Evolutionary conservation across 176 grass and related monocot genomes (phyloP).

Genomic region (Juncus inflexus): DNA sequence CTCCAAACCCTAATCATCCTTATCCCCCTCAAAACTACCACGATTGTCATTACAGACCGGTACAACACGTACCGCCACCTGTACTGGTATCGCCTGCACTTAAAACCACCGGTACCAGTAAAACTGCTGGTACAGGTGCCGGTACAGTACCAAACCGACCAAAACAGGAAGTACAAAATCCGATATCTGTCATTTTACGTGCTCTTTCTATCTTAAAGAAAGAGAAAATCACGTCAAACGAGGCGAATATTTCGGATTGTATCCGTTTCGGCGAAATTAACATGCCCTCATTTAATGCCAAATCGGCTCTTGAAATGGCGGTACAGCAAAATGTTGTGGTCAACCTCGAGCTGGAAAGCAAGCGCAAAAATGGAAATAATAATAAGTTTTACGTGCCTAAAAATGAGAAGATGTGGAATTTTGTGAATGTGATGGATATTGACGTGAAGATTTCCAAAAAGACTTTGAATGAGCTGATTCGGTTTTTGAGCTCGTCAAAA

Average conservation of each 20-base stretch:
- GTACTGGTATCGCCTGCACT: conserved; percentile 10
- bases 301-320: conserved; percentile 53
- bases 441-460: conserved; percentile 51
- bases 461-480: conserved; percentile 48
- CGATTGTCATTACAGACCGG: conserved; percentile 45
- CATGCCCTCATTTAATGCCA: conserved; percentile 59
- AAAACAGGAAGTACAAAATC: conserved; percentile 41
- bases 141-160: not conserved
- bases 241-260: conserved; percentile 81
- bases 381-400: conserved; percentile 59
- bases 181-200: conserved; percentile 40
- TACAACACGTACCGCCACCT: conserved; percentile 17
- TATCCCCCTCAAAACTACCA: conserved; percentile 31
- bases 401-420: conserved; percentile 64
- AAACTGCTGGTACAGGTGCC: not conserved
- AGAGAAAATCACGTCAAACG: conserved; percentile 76
- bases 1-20: conserved; percentile 37
- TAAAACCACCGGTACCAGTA: conserved; percentile 39
- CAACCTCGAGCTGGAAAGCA: conserved; percentile 30
- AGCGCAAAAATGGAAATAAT: conserved; percentile 28
- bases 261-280: conserved; percentile 58
- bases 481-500: conserved; percentile 43
- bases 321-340: conserved; percentile 49
- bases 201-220: conserved; percentile 68
- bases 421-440: conserved; percentile 73